A percentile compares a stretch with the other conserved stretches of the same genome.
Conservation (phyloP, 176 grass and related monocot genomes). For the Carex pumila region DNA sequence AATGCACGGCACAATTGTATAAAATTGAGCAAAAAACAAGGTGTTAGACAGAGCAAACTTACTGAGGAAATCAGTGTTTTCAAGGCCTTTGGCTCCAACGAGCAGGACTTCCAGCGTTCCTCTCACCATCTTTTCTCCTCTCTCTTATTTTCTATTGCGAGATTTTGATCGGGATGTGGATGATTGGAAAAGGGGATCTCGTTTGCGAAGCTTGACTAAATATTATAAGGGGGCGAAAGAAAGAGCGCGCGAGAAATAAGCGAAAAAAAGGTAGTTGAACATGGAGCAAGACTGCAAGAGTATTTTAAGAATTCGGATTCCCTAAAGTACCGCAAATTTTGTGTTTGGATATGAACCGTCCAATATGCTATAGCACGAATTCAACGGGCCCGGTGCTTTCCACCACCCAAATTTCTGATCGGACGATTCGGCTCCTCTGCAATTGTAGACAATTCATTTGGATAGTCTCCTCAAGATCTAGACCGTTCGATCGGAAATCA, state of each 20-base stretch:
- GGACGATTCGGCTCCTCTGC: background rate
- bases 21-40: background rate
- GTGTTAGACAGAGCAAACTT: background rate
- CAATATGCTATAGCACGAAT: too few species aligned
- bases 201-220: background rate
- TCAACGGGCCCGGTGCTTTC: too few species aligned
- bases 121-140: slow-evolving; percentile 36
- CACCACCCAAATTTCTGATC: too few species aligned
- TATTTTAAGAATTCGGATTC: background rate
- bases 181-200: slow-evolving; percentile 11
- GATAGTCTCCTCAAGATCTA: background rate
- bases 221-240: background rate
- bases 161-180: background rate
- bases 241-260: background rate
- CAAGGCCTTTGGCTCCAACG: slow-evolving; percentile 78
- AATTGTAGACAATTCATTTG: background rate
- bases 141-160: background rate
- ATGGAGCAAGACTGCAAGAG: background rate
- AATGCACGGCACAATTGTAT: background rate
- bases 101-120: slow-evolving; percentile 80
- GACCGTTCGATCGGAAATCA: background rate
- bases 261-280: background rate
- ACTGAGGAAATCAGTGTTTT: slow-evolving; percentile 81
- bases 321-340: too few species aligned
- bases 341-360: too few species aligned